These are phyloP conservation scores for Pestalotiopsis sp. DNA, from an alignment of 2,329 filamentous ascomycete genomes.

Conservation along the genomic window DNA sequence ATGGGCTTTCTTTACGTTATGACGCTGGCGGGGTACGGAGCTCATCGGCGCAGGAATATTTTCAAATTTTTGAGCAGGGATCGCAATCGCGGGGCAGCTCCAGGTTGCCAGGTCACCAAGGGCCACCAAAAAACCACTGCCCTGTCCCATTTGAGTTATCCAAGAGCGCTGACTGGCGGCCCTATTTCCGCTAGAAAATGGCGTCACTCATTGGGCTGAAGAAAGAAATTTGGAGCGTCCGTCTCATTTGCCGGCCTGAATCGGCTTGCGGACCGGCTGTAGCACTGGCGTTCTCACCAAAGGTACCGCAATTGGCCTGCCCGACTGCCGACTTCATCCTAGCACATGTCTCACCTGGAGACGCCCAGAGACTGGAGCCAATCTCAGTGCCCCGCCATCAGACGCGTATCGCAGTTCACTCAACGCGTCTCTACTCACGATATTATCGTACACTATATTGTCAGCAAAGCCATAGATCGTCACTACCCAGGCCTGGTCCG, in stretches of 20 bases:
- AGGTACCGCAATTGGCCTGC: not conserved
- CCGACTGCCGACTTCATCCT: not conserved
- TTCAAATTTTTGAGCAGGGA: constrained; percentile 6
- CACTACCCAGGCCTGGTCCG: too few species aligned
- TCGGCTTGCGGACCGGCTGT: not conserved
- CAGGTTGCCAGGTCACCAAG: not conserved
- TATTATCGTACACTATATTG: not conserved
- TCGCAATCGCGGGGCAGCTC: constrained; percentile 13
- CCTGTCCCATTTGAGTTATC: not conserved
- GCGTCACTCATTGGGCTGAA: not conserved
- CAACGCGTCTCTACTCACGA: not conserved
- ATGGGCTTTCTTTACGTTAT: not conserved
- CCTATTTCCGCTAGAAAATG: not conserved
- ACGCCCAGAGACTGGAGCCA: not conserved
- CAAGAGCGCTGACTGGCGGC: not conserved
- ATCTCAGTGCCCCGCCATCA: not conserved
- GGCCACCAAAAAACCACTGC: not conserved
- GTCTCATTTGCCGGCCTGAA: not conserved
- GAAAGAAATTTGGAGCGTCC: not conserved
- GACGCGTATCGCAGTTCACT: not conserved
- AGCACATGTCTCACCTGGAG: not conserved
- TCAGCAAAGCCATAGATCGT: too few species aligned
- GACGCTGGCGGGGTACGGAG: constrained; percentile 11
- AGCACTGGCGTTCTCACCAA: not conserved
- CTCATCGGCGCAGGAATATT: constrained; percentile 6